Evolutionary conservation across 768 basidiomycete genomes (phyloP).

Genomic region (Aureoboletus auriporus): DNA sequence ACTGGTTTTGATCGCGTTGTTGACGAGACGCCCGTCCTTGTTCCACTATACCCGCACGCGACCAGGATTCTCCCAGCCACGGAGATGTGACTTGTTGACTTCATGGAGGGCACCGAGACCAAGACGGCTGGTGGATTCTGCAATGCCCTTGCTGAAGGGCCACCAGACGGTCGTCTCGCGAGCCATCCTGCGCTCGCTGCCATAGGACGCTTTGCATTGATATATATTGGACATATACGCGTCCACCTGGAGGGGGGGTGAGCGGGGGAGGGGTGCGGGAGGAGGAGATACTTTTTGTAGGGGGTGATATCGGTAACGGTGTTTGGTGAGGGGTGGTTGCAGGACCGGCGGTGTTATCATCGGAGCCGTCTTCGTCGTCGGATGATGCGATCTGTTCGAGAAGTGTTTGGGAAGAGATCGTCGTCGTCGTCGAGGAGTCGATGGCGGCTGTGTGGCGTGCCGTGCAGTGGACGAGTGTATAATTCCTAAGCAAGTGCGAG

Average conservation of each 20-base stretch:
- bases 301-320: constrained; percentile 72
- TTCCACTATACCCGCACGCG: constrained; percentile 92
- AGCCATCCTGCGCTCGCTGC: constrained; percentile 76
- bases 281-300: constrained; percentile 66
- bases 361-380: constrained; percentile 45
- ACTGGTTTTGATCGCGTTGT: constrained; percentile 75
- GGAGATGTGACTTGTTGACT: constrained; percentile 85
- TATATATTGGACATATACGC: constrained; percentile 93
- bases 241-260: constrained; percentile 67
- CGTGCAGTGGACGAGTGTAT: constrained; percentile 22
- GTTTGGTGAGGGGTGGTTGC: constrained; percentile 44
- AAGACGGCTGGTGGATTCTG: constrained; percentile 72
- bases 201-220: constrained; percentile 91
- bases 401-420: constrained; percentile 74
- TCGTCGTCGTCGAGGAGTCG: constrained; percentile 94
- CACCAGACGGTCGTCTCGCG: constrained; percentile 85
- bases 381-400: constrained; percentile 64
- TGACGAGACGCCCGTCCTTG: constrained; percentile 66
- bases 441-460: constrained; percentile 65
- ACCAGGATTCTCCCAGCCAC: constrained; percentile 98
- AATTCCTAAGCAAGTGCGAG: constrained; percentile 47
- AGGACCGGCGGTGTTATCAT: constrained; percentile 44
- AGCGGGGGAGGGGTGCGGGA: background rate
- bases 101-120: constrained; percentile 84
- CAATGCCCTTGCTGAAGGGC: constrained; percentile 92